A percentile compares a stretch with the other conserved stretches of the same genome.
phyloP scores from a whole-genome alignment of 371 early-diverging fungal species.

The Funneliformis caledonium region DNA sequence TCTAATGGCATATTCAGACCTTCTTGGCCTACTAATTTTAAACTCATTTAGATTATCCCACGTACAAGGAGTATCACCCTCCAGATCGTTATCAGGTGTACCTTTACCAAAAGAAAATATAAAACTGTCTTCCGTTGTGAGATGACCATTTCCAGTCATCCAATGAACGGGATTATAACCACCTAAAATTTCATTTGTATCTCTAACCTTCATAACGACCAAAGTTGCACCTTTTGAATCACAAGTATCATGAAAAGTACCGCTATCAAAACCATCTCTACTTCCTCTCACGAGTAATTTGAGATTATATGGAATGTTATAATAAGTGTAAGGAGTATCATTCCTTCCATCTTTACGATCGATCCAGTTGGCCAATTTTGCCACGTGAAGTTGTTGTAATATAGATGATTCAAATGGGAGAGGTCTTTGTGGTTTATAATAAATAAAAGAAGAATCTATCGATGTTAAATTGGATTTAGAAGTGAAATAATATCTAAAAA shows the following conservation, averaged over 20 bases:
- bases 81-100: neutral
- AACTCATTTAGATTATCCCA: neutral
- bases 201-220: neutral
- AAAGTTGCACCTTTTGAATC: conserved; percentile 6
- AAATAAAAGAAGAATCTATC: neutral
- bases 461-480: neutral
- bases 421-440: neutral
- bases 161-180: conserved; percentile 35
- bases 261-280: neutral
- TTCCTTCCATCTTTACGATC: neutral
- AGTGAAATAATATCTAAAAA: conserved; percentile 1
- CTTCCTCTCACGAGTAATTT: conserved; percentile 12
- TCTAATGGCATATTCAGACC: conserved; percentile 14
- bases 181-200: conserved; percentile 21
- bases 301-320: conserved; percentile 13
- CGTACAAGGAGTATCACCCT: neutral
- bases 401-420: conserved; percentile 7
- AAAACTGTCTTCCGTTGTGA: conserved; percentile 12
- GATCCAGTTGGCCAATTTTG: conserved; percentile 19
- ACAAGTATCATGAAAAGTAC: conserved; percentile 18
- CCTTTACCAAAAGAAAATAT: conserved; percentile 11
- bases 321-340: neutral
- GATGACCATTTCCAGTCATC: neutral
- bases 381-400: neutral
- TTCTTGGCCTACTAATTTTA: conserved; percentile 14